Evolutionary conservation across 495 filamentous ascomycete genomes (phyloP).

Genomic region (Aspergillus mulundensis): DNA sequence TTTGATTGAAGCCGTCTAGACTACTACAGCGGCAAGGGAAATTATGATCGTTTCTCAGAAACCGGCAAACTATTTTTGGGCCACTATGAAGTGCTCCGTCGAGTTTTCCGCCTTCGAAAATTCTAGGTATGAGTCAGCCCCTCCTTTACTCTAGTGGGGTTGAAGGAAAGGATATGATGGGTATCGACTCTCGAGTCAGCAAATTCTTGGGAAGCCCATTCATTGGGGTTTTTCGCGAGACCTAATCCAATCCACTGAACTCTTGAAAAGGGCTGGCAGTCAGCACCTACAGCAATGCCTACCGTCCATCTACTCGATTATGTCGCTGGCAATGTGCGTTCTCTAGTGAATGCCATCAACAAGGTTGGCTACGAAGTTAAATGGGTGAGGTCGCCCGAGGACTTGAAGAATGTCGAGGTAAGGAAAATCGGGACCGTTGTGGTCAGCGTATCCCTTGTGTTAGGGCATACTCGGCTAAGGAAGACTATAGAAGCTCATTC

Average conservation of each 20-base stretch:
- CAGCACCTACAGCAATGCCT: slow-evolving; percentile 57
- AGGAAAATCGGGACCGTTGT: slow-evolving; percentile 11
- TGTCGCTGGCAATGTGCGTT: slow-evolving; percentile 85
- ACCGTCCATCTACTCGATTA: slow-evolving; percentile 89
- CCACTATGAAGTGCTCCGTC: too few species aligned
- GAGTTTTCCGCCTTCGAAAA: not conserved
- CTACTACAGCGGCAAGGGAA: not conserved
- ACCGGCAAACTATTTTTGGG: too few species aligned
- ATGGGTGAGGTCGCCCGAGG: slow-evolving; percentile 82
- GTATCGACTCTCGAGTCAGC: not conserved
- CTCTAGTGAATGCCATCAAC: slow-evolving; percentile 94
- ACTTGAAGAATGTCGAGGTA: slow-evolving; percentile 82
- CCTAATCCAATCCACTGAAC: not conserved
- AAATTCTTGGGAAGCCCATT: not conserved
- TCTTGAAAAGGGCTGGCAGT: not conserved
- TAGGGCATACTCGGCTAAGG: not conserved
- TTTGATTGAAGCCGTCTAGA: too few species aligned
- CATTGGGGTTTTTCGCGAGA: not conserved
- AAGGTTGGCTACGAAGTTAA: slow-evolving; percentile 87
- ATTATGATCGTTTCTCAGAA: too few species aligned
- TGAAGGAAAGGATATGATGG: not conserved
- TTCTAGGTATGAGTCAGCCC: slow-evolving; percentile 1
- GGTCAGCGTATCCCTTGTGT: not conserved
- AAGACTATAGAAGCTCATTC: slow-evolving; percentile 67
- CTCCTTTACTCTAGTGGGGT: slow-evolving; percentile 2